These are phyloP conservation scores for Volvox africanus DNA, from an alignment of 139 green algal species.

Conservation along the genomic window DNA sequence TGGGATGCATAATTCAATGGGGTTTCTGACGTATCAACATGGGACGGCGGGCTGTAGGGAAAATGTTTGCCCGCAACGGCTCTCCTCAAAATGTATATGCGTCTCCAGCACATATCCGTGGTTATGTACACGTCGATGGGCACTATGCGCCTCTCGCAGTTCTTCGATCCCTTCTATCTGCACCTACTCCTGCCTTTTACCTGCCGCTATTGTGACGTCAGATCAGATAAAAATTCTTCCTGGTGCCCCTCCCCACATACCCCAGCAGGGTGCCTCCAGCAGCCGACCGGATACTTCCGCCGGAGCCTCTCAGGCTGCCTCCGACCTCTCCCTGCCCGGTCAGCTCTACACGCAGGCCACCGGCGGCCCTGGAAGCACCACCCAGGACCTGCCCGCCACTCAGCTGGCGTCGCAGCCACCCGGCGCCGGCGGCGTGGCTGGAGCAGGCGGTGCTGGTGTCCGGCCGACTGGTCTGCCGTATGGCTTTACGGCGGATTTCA, in stretches of 20 bases:
- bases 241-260: no score
- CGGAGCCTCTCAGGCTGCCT: conserved; percentile 1
- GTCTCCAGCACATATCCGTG: no score
- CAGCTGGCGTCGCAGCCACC: conserved; percentile 19
- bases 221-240: no score
- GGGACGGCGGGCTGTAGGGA: no score
- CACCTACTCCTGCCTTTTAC: no score
- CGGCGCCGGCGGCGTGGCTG: not conserved
- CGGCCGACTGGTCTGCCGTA: conserved; percentile 3
- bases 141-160: no score
- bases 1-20: not conserved
- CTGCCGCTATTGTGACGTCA: no score
- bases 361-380: not conserved
- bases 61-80: no score
- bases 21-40: no score
- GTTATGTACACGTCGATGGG: no score
- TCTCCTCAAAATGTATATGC: no score
- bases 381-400: conserved; percentile 17
- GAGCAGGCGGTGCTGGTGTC: not conserved
- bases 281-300: not conserved
- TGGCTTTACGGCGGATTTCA: conserved; percentile 47
- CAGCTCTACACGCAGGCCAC: conserved; percentile 35
- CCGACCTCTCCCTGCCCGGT: not conserved
- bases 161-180: no score
- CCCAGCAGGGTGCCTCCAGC: not conserved